Evolutionary conservation across 352 stramenopile genomes (phyloP).

Genomic region (Halophytophthora polymorphica): DNA sequence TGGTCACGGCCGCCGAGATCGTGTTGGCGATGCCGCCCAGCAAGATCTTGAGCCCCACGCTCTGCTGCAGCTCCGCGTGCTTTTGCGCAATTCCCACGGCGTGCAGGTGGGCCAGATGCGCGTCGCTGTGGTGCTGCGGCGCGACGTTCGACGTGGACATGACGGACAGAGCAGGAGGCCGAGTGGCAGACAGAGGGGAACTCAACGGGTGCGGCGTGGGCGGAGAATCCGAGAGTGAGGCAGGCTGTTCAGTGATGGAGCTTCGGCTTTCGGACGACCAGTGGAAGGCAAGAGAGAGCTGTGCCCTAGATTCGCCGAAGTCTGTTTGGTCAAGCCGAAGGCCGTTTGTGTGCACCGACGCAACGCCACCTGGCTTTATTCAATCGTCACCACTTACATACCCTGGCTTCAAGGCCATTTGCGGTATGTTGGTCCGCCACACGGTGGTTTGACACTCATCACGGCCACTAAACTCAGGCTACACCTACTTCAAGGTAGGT

Average conservation of each 20-base stretch:
- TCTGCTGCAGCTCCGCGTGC: conserved; percentile 48
- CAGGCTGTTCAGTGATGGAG: too few relatives aligned
- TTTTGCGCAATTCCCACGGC: conserved; percentile 23
- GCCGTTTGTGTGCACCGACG: too few relatives aligned
- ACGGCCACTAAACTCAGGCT: background rate
- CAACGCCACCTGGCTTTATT: too few relatives aligned
- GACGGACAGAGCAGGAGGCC: background rate
- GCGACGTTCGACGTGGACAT: conserved; percentile 33
- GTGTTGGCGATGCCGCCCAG: conserved; percentile 64
- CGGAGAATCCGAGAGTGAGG: conserved; percentile 22
- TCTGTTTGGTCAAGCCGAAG: background rate
- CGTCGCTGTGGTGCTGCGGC: conserved; percentile 24
- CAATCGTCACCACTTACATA: too few relatives aligned
- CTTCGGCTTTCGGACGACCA: background rate
- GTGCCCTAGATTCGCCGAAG: background rate
- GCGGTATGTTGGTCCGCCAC: background rate
- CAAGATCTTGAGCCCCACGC: conserved; percentile 57
- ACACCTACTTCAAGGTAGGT: background rate
- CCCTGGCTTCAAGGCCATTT: background rate
- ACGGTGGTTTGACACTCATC: background rate
- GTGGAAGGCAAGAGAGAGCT: background rate
- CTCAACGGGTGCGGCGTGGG: background rate
- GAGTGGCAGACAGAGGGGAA: background rate
- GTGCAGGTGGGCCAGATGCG: conserved; percentile 24
- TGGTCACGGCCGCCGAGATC: conserved; percentile 42